These are phyloP conservation scores for Acidiella bohemica DNA, from an alignment of 495 filamentous ascomycete genomes.

Conservation along the genomic window DNA sequence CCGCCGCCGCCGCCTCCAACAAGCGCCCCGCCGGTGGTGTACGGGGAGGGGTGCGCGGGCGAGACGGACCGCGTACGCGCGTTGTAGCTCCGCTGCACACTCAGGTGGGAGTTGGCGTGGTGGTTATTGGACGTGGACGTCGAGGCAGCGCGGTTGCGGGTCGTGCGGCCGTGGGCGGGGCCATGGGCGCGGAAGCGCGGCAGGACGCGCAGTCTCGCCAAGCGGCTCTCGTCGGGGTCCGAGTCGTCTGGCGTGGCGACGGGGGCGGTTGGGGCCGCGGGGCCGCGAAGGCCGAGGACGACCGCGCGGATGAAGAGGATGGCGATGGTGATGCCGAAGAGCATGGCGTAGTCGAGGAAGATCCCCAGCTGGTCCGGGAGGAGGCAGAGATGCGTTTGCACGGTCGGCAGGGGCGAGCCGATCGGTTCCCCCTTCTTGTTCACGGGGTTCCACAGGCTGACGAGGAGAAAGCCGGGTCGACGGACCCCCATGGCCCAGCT, in stretches of 20 bases:
- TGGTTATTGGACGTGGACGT: conserved; percentile 1
- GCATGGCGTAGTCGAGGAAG: conserved; percentile 59
- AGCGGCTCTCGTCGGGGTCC: neutral
- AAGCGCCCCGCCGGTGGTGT: neutral
- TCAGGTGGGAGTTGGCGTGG: conserved; percentile 1
- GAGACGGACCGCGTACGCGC: conserved; percentile 19
- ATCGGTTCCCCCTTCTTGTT: conserved; percentile 47
- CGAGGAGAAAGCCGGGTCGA: conserved; percentile 72
- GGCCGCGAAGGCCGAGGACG: conserved; percentile 27
- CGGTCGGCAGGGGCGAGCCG: conserved; percentile 36
- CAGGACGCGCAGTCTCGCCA: too few species aligned
- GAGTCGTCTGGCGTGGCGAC: too few species aligned
- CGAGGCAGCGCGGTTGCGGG: conserved; percentile 9
- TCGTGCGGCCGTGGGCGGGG: conserved; percentile 5
- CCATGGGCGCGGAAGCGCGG: neutral
- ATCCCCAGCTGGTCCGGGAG: conserved; percentile 76
- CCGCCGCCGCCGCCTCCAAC: neutral
- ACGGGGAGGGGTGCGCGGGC: neutral
- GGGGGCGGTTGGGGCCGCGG: neutral
- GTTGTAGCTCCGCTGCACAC: conserved; percentile 14
- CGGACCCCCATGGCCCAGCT: conserved; percentile 96
- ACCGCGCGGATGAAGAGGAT: conserved; percentile 49
- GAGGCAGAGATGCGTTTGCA: conserved; percentile 82
- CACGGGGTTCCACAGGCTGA: conserved; percentile 85
- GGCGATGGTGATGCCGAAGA: conserved; percentile 46